Conservation (phyloP, 352 stramenopile species). For the Phytopythium delawarense region DNA sequence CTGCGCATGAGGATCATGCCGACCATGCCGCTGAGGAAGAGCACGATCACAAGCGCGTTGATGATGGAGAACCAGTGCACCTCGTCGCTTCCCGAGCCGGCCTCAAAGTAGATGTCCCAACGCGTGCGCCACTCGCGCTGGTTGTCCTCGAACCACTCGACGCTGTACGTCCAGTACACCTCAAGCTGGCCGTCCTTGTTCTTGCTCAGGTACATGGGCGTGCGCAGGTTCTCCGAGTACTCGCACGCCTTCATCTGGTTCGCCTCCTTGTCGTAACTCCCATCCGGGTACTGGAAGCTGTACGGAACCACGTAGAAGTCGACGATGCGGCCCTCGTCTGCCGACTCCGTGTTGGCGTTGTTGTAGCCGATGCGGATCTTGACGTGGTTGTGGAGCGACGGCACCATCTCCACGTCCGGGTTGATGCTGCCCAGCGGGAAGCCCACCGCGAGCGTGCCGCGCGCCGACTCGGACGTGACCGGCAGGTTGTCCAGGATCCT, state of each 20-base stretch:
- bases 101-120: conserved; percentile 99
- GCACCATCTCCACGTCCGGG: conserved; percentile 88
- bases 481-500: conserved; percentile 99
- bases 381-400: conserved; percentile 98
- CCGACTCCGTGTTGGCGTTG: conserved; percentile 50
- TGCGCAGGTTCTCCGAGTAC: conserved; percentile 56
- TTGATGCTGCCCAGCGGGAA: conserved; percentile 90
- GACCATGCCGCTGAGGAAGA: conserved; percentile 99
- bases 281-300: conserved; percentile 93
- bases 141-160: conserved; percentile 95
- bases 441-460: conserved; percentile 69
- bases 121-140: conserved; percentile 96
- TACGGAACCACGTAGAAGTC: conserved; percentile 98
- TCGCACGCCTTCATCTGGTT: conserved; percentile 80
- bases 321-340: conserved; percentile 94
- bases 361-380: conserved; percentile 99
- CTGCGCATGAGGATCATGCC: conserved; percentile 98
- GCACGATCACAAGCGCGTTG: conserved; percentile 98
- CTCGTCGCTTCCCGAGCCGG: conserved; percentile 87
- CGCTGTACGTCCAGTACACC: conserved; percentile 97
- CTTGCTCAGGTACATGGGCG: conserved; percentile 76
- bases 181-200: conserved; percentile 79
- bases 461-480: conserved; percentile 64
- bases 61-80: conserved; percentile 99
- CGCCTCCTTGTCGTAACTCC: conserved; percentile 48